These are phyloP conservation scores for Cryomyces minteri DNA, from an alignment of 495 filamentous ascomycete species.

Conservation along the genomic window DNA sequence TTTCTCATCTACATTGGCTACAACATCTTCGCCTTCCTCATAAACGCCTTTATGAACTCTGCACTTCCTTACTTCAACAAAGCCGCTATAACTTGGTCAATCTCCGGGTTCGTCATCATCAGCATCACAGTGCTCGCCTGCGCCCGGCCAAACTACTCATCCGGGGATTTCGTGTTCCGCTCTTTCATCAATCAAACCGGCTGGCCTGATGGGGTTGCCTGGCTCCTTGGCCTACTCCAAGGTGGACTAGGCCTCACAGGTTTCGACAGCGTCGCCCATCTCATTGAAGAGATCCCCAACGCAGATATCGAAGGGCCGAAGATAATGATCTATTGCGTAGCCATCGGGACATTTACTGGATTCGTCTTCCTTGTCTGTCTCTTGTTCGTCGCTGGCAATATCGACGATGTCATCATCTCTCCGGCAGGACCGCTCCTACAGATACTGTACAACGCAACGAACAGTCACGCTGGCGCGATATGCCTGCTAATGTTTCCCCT, in stretches of 20 bases:
- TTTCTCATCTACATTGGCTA: constrained; percentile 56
- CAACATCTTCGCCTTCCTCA: constrained; percentile 38
- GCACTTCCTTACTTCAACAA: constrained; percentile 48
- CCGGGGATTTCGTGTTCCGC: constrained; percentile 33
- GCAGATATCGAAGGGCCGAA: constrained; percentile 44
- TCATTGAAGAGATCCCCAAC: constrained; percentile 53
- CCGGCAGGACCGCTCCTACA: constrained; percentile 46
- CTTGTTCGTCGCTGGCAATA: constrained; percentile 42
- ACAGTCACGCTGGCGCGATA: constrained; percentile 42
- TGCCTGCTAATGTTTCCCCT: constrained; percentile 60
- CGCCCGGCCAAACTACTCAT: constrained; percentile 40
- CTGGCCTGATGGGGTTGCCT: constrained; percentile 37
- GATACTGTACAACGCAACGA: constrained; percentile 52
- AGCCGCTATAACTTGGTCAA: constrained; percentile 43
- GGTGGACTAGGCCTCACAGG: constrained; percentile 34
- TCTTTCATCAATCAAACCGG: constrained; percentile 27
- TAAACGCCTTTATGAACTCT: constrained; percentile 49
- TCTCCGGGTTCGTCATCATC: constrained; percentile 49
- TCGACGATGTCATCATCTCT: constrained; percentile 40
- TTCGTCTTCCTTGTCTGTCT: constrained; percentile 47
- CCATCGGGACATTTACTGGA: constrained; percentile 49
- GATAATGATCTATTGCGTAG: constrained; percentile 56
- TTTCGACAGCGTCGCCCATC: constrained; percentile 34
- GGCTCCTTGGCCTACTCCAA: constrained; percentile 33
- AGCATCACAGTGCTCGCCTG: constrained; percentile 46